These are phyloP conservation scores for Penicillium sclerotiorum DNA, from an alignment of 2,329 filamentous ascomycete genomes.

Conservation along the genomic window DNA sequence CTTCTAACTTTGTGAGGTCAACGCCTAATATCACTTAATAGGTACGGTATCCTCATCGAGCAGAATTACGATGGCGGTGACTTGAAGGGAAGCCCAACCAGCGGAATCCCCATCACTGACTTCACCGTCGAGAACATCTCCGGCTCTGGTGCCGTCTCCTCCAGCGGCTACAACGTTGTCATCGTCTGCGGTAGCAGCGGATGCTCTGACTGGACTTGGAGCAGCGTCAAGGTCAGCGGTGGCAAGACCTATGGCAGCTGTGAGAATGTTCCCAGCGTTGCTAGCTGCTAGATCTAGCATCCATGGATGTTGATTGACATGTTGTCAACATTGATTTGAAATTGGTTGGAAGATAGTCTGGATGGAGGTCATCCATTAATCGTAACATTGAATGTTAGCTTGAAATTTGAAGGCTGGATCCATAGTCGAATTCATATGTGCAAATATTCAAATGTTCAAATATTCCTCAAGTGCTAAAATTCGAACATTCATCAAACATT, in stretches of 20 bases:
- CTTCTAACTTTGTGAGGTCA: background rate
- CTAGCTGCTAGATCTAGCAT: conserved; percentile 32
- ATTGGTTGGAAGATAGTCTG: too few relatives aligned
- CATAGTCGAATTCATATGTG: too few relatives aligned
- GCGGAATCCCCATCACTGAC: conserved; percentile 43
- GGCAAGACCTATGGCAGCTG: conserved; percentile 51
- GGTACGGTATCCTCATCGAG: conserved; percentile 55
- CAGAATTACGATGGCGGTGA: conserved; percentile 58
- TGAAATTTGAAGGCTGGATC: too few relatives aligned
- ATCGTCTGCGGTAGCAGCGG: conserved; percentile 58
- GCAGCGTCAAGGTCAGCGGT: conserved; percentile 52
- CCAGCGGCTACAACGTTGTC: conserved; percentile 44
- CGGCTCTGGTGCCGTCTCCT: conserved; percentile 31
- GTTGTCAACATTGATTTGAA: too few relatives aligned
- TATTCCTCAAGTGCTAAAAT: too few relatives aligned
- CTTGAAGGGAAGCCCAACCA: conserved; percentile 39
- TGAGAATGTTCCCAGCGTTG: conserved; percentile 42
- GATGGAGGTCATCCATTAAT: too few relatives aligned
- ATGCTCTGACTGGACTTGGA: conserved; percentile 54
- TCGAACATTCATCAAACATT: too few relatives aligned
- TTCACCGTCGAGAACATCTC: conserved; percentile 40
- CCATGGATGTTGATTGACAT: too few relatives aligned
- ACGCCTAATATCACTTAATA: background rate
- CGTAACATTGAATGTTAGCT: too few relatives aligned
- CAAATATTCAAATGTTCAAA: too few relatives aligned